Base-by-base conservation (phyloP, 768 basidiomycete species). In the Suillus decipiens region DNA sequence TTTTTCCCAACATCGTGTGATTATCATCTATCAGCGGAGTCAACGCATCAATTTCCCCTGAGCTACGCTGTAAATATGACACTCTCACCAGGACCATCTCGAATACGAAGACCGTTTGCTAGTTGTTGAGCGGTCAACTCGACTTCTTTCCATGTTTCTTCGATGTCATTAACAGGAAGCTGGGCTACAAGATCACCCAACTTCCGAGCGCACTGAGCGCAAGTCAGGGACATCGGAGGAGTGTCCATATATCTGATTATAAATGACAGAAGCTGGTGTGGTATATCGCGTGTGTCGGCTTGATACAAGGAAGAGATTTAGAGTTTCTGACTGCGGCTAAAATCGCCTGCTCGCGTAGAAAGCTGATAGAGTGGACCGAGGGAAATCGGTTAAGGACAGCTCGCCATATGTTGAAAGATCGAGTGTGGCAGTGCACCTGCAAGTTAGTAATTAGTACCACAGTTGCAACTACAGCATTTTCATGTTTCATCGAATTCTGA, bases 1-100 rank as follows among this genome's bases (percentile, higher is more conserved):
- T 84, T 70, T 77, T 79, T 61, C 92, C 93, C 34, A 94, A 81
- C 58, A 80, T 71, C 12, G 89, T 84, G 73, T 90, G 92, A 65
- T 86, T 83, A 71, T 93, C 90, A 66, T 83, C 89, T 90, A 72
- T 57, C 62, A 60, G 65, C 59, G 28, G 28, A 28, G 28, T 28
- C 28, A 67, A 65, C 62, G 62, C 45, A 66, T 75, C 59, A 66
- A 67, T 66, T 56, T 60, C 58, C 43, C 47, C 39, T 42, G 24
- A 34, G 59, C 57, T 24, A 33, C 37, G 8, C 37, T 14, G 34
- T 37, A 1, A 28, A 59, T 59, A 62, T 59, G 60, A 36, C 33
- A 37, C 79, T 53, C 79, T 56, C 61, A 86, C 88, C 82, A 74
- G 79, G 64, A 37, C 78, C 78, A 70, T 87, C 83, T 72, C 80